Conservation (phyloP, 345 rosid species). For the Anacardium occidentale region DNA sequence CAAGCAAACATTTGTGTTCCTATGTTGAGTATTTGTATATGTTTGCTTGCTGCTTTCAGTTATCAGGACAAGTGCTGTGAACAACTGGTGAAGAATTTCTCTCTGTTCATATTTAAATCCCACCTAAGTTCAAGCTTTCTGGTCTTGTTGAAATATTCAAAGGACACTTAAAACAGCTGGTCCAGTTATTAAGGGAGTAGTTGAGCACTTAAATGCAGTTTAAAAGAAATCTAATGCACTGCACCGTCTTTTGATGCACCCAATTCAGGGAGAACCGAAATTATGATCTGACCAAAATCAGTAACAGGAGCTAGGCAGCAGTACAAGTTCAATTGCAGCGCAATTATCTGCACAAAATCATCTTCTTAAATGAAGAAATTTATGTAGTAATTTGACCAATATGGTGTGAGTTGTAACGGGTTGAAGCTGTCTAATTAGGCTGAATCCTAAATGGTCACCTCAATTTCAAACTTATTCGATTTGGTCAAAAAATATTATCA, state of each 20-base stretch:
- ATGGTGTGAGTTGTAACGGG: not conserved
- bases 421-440: too few species aligned
- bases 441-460: too few species aligned
- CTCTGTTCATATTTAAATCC: not conserved
- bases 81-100: not conserved
- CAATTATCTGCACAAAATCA: not conserved
- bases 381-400: not conserved
- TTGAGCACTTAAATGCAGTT: not conserved
- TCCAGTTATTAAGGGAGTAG: not conserved
- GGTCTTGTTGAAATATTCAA: not conserved
- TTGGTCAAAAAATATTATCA: too few species aligned
- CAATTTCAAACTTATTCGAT: too few species aligned
- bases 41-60: too few species aligned
- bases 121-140: not conserved
- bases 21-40: too few species aligned
- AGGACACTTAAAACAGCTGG: not conserved
- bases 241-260: not conserved
- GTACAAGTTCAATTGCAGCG: not conserved
- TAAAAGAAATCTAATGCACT: not conserved
- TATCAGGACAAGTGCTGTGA: too few species aligned
- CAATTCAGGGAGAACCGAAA: not conserved
- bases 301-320: not conserved
- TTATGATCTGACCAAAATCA: not conserved
- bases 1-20: too few species aligned
- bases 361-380: not conserved